A percentile compares a stretch with the other conserved stretches of the same genome.
Evolutionary conservation across 2,329 filamentous ascomycete genomes (phyloP).

Genomic region (Neonectria neomacrospora): DNA sequence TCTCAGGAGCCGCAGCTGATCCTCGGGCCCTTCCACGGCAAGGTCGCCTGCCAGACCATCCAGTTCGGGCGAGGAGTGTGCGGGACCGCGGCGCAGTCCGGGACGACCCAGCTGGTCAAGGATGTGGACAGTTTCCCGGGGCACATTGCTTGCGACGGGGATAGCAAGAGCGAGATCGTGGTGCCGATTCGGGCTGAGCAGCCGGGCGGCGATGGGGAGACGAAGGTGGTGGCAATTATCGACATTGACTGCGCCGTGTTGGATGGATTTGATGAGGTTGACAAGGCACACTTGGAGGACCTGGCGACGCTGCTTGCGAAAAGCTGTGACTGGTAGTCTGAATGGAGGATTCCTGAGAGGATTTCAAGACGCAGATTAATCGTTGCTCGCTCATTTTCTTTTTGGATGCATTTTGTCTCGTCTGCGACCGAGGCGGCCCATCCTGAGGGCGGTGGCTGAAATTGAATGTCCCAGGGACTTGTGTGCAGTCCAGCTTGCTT

Average conservation of each 20-base stretch:
- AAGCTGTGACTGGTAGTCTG: conserved; percentile 72
- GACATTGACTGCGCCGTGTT: conserved; percentile 79
- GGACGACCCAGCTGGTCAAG: conserved; percentile 71
- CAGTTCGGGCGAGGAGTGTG: conserved; percentile 79
- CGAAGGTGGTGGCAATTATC: conserved; percentile 76
- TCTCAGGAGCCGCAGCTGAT: conserved; percentile 66
- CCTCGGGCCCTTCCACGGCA: conserved; percentile 83
- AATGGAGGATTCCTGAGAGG: neutral
- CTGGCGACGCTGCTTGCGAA: conserved; percentile 69
- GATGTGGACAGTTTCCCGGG: conserved; percentile 81
- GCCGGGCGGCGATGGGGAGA: conserved; percentile 36
- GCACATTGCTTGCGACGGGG: conserved; percentile 84
- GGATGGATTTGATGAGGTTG: conserved; percentile 75
- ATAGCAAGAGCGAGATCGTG: conserved; percentile 82
- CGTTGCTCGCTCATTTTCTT: conserved; percentile 2
- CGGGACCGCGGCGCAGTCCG: conserved; percentile 71
- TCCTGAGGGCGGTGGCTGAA: no score
- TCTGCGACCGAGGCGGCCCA: neutral
- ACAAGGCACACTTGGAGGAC: conserved; percentile 72
- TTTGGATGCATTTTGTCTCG: neutral
- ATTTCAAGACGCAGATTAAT: conserved; percentile 2
- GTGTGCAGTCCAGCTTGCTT: neutral
- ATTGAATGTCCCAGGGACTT: neutral
- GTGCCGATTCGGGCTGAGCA: conserved; percentile 70
- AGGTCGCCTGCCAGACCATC: conserved; percentile 83